Base-by-base conservation (phyloP, 306 rosid genomes). In the Casuarina equisetifolia region DNA sequence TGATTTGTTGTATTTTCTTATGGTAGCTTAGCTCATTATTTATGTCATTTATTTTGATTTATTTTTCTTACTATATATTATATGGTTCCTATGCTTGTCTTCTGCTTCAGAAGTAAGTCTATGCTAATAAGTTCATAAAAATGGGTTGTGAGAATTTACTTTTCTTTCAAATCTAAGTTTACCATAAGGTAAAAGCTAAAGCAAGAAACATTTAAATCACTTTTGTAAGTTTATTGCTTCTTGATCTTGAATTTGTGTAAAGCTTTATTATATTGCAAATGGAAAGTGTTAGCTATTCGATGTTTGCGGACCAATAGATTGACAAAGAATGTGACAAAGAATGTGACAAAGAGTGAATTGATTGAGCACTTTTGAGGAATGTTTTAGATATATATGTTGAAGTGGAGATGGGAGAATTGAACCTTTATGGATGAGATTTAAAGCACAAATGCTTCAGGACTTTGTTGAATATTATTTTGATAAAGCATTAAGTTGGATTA, bases 281-380 rank as follows among this genome's bases (percentile, higher is more conserved):
- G 20, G 45, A 54, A 76, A 25, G 32, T 39, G 40, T 43, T 79
- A 16, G 20, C 55, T 81, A 78, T 82, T 80, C 40, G 13, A 49
- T 73, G 44, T 39, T 74, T 74, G 53, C 74, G 59, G 45, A 69
- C 35, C 16, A 17, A 51, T 84, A 93, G 97, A 87, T 93, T 71
- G 78, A 93, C 73, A 90, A 87, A 77, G 98, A 93, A 76, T 93
- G 98, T 71, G 78, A 93, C 73, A 90, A 87, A 77, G 98, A 93
- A 76, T 93, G 98, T 0, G 97, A 93, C 49, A 93, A 97, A 42
- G 96, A 91, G 84, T 93, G 90, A 74, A 90, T 91, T 84, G 97
- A 93, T 45, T 76, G 86, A 83, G 90, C 93, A 0, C 80, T 93
- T 61, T 70, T 91, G 78, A 93, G 90, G 83, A 88, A 88, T 72